Base-by-base conservation (phyloP, 1,139 yeast genomes). In the Suhomyces guaymorum region DNA sequence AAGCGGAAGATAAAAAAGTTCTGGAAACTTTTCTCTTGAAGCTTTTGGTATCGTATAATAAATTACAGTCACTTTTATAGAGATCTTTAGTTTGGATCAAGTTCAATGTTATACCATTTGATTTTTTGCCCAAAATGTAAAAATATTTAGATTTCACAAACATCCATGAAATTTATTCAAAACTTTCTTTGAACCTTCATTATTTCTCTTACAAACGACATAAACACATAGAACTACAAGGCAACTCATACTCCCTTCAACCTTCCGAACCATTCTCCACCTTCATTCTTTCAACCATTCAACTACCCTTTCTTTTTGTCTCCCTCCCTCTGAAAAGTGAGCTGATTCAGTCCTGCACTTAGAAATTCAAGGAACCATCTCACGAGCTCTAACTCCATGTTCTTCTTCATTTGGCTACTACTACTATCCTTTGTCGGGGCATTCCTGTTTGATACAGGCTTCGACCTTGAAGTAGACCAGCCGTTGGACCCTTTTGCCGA, bases 21-120 rank as follows among this genome's bases (percentile, higher is more conserved):
- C 46, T 66, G 71, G 70, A 61, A 57, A 39, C 42, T 67, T n/a
- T 68, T 67, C 40, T 47, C 44, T 21, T 49, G 15, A 17, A 17
- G 13, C 9, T 10, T 7, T 12, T 9, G 9, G 19, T 8, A 8
- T n/a, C n/a, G n/a, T n/a, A 17, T 8, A 17, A 17, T 8, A 17
- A 8, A 17, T 6, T 17, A 17, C 8, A 17, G 19, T 8, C 19
- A 17, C 5, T 6, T 17, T 17, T 8, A 17, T 17, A 17, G 19
- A 5, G 19, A 17, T 6, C 19, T 17, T 17, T 17, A 5, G 5
- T 17, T 8, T 6, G 7, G 7, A 17, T 17, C 7, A 5, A 6
- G 19, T 6, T 8, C 19, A 6, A 8, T 17, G 7, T 17, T 17
- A 17, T 17, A 17, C 19, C n/a, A n/a, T n/a, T n/a, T n/a, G n/a